Evolutionary conservation across 305 asterid species (phyloP).

Genomic region (Fraxinus velutina): DNA sequence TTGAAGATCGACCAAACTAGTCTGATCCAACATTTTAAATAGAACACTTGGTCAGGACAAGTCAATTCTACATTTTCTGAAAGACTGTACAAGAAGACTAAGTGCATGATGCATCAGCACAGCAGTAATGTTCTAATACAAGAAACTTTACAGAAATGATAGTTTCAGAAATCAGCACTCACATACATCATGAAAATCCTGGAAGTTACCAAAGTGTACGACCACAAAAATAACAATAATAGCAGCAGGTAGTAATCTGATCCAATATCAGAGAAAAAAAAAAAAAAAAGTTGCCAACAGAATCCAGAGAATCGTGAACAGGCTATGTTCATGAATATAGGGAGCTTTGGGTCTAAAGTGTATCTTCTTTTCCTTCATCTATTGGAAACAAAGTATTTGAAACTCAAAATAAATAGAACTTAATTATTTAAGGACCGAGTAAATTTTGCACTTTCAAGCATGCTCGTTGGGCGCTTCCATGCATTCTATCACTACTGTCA

Average conservation of each 20-base stretch:
- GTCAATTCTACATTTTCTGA: background rate
- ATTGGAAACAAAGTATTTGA: background rate
- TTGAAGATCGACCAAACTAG: slow-evolving; percentile 65
- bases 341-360: background rate
- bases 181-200: background rate
- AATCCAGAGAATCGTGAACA: background rate
- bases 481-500: background rate
- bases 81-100: background rate
- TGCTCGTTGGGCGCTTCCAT: background rate
- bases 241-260: background rate
- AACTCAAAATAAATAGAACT: background rate
- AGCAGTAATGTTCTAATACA: background rate
- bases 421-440: background rate
- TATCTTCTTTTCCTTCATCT: background rate
- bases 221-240: background rate
- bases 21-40: slow-evolving; percentile 38
- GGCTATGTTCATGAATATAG: background rate
- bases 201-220: background rate
- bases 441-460: background rate
- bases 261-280: background rate
- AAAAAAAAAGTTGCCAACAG: background rate
- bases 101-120: background rate
- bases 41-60: slow-evolving; percentile 14
- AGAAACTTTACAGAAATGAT: background rate
- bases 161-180: background rate